Conservation (phyloP, 371 early-diverging fungal genomes). For the Apophysomyces ossiformis region DNA sequence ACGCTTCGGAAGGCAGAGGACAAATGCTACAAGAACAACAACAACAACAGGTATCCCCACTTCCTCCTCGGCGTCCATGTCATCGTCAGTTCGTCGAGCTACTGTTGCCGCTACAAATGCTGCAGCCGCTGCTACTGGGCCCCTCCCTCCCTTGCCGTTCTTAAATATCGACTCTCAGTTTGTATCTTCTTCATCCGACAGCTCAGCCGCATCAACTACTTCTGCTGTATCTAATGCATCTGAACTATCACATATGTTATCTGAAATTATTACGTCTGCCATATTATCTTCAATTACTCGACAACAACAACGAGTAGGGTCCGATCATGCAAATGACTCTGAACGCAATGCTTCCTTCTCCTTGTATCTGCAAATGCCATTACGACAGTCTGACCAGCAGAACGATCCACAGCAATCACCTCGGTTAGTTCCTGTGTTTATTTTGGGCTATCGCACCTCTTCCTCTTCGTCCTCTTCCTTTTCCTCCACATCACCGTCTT, state of each 20-base stretch:
- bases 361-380: constrained; percentile 22
- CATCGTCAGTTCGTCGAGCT: constrained; percentile 27
- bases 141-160: constrained; percentile 18
- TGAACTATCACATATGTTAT: constrained; percentile 30
- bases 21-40: background rate
- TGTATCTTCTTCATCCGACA: constrained; percentile 7
- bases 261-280: constrained; percentile 30
- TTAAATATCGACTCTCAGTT: constrained; percentile 13
- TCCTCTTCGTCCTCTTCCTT: background rate
- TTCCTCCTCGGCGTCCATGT: constrained; percentile 14
- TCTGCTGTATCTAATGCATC: constrained; percentile 26
- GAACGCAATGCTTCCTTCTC: constrained; percentile 17
- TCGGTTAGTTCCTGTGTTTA: constrained; percentile 19
- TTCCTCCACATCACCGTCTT: background rate
- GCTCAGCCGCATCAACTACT: constrained; percentile 29
- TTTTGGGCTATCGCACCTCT: constrained; percentile 28
- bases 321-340: constrained; percentile 10
- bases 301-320: background rate
- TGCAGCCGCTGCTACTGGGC: constrained; percentile 33
- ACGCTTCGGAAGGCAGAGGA: constrained; percentile 27
- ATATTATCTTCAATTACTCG: constrained; percentile 22
- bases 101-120: constrained; percentile 30
- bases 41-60: background rate
- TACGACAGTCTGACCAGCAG: constrained; percentile 11
- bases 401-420: constrained; percentile 14